Base-by-base conservation (phyloP, 1,139 yeast genomes). In the Debaryomyces nepalensis region DNA sequence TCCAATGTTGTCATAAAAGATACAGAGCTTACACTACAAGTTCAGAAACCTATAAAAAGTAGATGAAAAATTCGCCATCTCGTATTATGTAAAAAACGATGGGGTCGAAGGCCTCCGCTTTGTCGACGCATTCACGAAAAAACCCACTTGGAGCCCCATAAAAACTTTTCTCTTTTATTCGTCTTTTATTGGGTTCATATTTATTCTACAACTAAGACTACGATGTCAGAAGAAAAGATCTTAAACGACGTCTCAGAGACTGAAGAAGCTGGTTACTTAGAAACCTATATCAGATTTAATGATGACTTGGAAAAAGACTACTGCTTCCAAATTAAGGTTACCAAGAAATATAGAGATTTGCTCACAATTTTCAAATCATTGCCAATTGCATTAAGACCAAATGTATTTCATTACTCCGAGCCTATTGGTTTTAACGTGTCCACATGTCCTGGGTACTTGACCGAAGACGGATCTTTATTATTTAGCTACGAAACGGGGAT, bases 261-360 rank as follows among this genome's bases (percentile, higher is more conserved):
- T 26, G 58, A 49, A 46, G 64, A 63, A 19, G 44, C 60, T 4
- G 69, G 66, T 21, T 67, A 60, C 54, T 51, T 73, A 41, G 97
- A 91, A 58, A 66, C 90, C 33, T 91, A 84, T 67, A 64, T 93
- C 49, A 84, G 99, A 44, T 82, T 93, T 77, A 89, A 87, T 60
- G 85, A 80, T 48, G 97, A 90, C 58, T 62, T 68, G 42, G 97
- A 89, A 56, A 86, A 86, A 63, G 99, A 93, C 63, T 91, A 89
- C 64, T 88, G 97, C 55, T 89, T 93, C 69, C 86, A 81, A 52
- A 79, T 91, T 12, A 74, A 75, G 33, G 68, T 79, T 12, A 70
- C 75, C 16, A 77, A 81, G 38, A 70, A 81, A 3, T 83, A 89
- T 52, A 68, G 72, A 18, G 83, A 77, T 47, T 73, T 91, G 50